These are phyloP conservation scores for Hortiboletus flavorubellus DNA, from an alignment of 768 basidiomycete species.

Conservation along the genomic window DNA sequence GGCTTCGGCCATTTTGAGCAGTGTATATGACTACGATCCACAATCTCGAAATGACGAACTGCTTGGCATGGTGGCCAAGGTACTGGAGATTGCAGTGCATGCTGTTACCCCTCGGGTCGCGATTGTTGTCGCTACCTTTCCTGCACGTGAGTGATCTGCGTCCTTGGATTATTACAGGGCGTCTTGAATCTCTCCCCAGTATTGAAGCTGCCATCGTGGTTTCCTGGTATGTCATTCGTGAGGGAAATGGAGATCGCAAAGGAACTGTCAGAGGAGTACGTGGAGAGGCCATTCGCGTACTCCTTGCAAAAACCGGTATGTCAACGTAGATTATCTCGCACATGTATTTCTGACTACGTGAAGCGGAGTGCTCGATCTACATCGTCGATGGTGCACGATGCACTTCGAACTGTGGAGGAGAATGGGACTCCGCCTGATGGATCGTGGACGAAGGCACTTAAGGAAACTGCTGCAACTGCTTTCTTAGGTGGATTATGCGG, in stretches of 20 bases:
- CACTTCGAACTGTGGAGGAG: neutral
- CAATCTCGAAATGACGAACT: neutral
- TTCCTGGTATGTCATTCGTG: slow-evolving; percentile 10
- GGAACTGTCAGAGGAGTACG: neutral
- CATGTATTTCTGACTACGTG: neutral
- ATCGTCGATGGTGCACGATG: slow-evolving; percentile 2
- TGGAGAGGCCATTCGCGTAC: neutral
- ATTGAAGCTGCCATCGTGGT: slow-evolving; percentile 5
- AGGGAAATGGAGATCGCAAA: neutral
- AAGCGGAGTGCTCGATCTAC: neutral
- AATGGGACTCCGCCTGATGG: neutral
- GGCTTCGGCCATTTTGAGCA: neutral
- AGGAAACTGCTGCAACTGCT: slow-evolving; percentile 1
- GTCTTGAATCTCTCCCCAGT: neutral
- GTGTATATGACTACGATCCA: neutral
- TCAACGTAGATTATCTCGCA: too few species aligned
- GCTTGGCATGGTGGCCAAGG: neutral
- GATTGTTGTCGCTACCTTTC: neutral
- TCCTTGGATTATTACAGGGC: neutral
- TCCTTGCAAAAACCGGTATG: neutral
- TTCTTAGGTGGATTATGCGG: slow-evolving; percentile 1
- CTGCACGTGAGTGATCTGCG: neutral
- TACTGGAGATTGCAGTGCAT: neutral
- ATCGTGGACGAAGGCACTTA: neutral
- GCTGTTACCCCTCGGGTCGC: neutral